Base-by-base conservation (phyloP, 768 basidiomycete species). In the Mycena galericulata region DNA sequence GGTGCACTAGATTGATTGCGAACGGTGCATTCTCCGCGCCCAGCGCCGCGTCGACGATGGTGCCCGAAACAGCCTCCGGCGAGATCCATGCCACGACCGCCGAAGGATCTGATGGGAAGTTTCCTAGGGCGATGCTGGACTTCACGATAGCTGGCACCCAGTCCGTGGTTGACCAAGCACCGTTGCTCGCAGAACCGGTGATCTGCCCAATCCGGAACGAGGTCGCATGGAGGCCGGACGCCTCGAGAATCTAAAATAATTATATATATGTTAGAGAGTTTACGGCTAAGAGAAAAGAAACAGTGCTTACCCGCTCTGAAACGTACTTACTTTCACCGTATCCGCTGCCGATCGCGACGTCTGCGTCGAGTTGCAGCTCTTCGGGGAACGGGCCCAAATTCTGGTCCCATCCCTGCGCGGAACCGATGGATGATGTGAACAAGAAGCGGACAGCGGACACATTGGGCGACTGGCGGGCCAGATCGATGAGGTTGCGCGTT, bases 401-500 rank as follows among this genome's bases (percentile, higher is more conserved):
- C 62, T 57, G 58, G 34, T 78, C 77, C 81, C 75, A 78, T 20
- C 57, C 45, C 36, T 47, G 69, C 11, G 75, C 75, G 17, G 76
- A 79, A 17, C 76, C 65, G 1, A 84, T 72, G 2, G 83, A 84
- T 9, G 79, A 80, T 10, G 79, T 80, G 69, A 82, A 85, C 61
- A 83, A 27, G 60, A 83, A 75, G 14, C 76, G 72, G 1, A 76
- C 69, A 22, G 36, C 46, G n/a, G 34, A n/a, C n/a, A 56, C 27
- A 51, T 40, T 63, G 26, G 53, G 60, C 22, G 76, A 74, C 8
- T 66, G 62, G 4, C 71, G 74, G 1, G 79, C 78, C 36, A 86
- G 74, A 61, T 83, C 79, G 66, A 86, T 75, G 24, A 86, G 75
- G 71, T 83, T 81, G 20, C 83, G 75, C 2, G 81, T 84, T 18